phyloP scores from a whole-genome alignment of 2,329 filamentous ascomycete genomes.

The Pseudocercospora fuligena region DNA sequence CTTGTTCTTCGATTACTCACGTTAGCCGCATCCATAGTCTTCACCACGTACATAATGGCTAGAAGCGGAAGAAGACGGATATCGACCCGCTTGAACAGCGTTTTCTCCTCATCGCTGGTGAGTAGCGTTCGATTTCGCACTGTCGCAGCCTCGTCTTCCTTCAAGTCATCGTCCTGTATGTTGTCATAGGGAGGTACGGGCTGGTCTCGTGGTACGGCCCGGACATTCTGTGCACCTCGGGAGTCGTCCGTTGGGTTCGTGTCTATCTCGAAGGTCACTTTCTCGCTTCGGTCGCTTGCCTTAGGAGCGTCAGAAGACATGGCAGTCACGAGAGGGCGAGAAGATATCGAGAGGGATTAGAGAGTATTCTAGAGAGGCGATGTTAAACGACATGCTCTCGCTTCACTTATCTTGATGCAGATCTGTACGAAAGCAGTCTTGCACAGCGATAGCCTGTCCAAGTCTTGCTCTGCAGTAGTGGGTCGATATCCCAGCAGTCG shows the following conservation, averaged over 20 bases:
- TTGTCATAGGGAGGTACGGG: neutral
- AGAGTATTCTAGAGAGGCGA: neutral
- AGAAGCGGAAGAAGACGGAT: conserved; percentile 51
- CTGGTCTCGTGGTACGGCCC: neutral
- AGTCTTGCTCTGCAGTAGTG: neutral
- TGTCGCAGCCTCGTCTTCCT: neutral
- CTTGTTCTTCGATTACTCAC: conserved; percentile 20
- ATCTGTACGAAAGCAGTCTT: neutral
- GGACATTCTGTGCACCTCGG: neutral
- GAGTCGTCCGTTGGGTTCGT: neutral
- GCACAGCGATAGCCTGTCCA: neutral
- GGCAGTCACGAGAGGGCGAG: neutral
- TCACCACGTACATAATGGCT: conserved; percentile 40
- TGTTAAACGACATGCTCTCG: neutral
- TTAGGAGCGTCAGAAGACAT: neutral
- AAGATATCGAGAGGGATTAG: neutral
- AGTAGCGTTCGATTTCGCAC: conserved; percentile 4
- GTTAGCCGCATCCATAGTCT: conserved; percentile 42
- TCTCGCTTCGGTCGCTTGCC: neutral
- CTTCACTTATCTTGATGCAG: neutral
- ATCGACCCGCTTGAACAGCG: conserved; percentile 50
- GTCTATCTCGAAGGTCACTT: neutral
- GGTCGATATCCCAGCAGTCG: neutral
- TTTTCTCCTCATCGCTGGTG: conserved; percentile 51
- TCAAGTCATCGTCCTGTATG: neutral